Base-by-base conservation (phyloP, 2,329 filamentous ascomycete genomes). In the Neopestalotiopsis rosae region DNA sequence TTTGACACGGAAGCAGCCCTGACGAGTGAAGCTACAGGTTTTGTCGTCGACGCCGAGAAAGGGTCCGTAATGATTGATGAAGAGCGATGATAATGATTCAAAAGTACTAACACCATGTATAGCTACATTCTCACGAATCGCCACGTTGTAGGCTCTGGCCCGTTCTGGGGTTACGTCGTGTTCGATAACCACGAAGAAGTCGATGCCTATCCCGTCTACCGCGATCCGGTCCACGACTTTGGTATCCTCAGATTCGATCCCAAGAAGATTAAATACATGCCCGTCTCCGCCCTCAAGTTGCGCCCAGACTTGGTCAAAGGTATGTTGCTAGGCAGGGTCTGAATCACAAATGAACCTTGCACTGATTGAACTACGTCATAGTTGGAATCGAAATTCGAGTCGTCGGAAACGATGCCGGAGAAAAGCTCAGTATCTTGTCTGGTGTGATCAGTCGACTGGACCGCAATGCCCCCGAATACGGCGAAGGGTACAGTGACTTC, bases 111-210 rank as follows among this genome's bases (percentile, higher is more conserved):
- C 5, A 0, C 14, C 24, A 64, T 65, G 45, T 20, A 61, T 71
- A 87, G 87, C 75, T 94, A 95, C 79, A 95, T 96, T 75, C 82
- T 96, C 79, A 96, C 93, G 12, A 96, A 96, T 79, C 89, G 93
- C 69, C 96, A 99, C 83, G 96, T 99, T 40, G 96, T 98, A 57
- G 94, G 96, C 72, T 89, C 96, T 0, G 96, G 96, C 0, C 96
- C 96, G 1, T 99, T 99, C 82, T 98, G 95, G 92, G 96, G 96
- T 62, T 98, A 97, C 83, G 95, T 93, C 79, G 95, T 99, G 74
- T 99, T 99, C 80, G 97, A 99, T 81, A 99, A 99, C 79, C 96
- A 99, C 81, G 96, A 99, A 74, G 88, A 97, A 85, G 96, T 96
- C 75, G 96, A 99, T 79, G 95, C 97, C 62, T 94, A 94, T 78